Conservation (phyloP, 2,329 filamentous ascomycete species). For the Arachnopeziza araneosa region DNA sequence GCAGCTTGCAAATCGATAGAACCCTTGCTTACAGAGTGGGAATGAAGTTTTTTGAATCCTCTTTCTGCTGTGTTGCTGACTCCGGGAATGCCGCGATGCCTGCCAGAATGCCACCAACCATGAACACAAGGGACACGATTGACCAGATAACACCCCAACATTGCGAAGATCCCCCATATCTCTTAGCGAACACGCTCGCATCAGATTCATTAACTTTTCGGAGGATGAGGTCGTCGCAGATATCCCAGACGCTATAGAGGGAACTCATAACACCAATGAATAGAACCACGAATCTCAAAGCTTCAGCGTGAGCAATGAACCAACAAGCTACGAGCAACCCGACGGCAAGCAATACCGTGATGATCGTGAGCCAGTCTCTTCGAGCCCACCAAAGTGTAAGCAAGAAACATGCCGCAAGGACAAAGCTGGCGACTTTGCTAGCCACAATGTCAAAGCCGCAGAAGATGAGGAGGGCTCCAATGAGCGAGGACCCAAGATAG, state of each 20-base stretch:
- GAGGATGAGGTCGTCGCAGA: conserved; percentile 75
- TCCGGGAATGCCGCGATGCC: conserved; percentile 72
- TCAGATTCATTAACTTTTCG: conserved; percentile 77
- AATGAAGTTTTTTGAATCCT: conserved; percentile 64
- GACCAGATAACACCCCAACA: conserved; percentile 81
- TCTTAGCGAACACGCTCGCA: conserved; percentile 71
- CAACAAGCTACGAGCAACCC: conserved; percentile 68
- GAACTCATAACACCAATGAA: conserved; percentile 81
- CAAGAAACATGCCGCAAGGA: conserved; percentile 67
- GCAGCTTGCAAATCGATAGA: not conserved
- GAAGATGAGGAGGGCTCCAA: conserved; percentile 72
- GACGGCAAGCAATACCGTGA: conserved; percentile 64
- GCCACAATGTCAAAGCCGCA: conserved; percentile 78
- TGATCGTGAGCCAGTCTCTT: conserved; percentile 70
- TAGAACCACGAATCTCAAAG: conserved; percentile 68
- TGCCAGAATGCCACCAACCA: conserved; percentile 68
- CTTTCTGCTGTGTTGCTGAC: conserved; percentile 60
- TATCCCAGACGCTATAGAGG: conserved; percentile 79
- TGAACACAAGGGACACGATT: conserved; percentile 64
- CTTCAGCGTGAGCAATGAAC: conserved; percentile 74
- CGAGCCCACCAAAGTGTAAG: conserved; percentile 80
- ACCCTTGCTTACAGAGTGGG: conserved; percentile 15
- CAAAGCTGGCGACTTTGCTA: conserved; percentile 71
- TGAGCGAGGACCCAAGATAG: conserved; percentile 70
- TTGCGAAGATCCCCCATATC: conserved; percentile 72